Conservation (phyloP, 2,329 filamentous ascomycete species). For the Chaetomiaceae sp. region DNA sequence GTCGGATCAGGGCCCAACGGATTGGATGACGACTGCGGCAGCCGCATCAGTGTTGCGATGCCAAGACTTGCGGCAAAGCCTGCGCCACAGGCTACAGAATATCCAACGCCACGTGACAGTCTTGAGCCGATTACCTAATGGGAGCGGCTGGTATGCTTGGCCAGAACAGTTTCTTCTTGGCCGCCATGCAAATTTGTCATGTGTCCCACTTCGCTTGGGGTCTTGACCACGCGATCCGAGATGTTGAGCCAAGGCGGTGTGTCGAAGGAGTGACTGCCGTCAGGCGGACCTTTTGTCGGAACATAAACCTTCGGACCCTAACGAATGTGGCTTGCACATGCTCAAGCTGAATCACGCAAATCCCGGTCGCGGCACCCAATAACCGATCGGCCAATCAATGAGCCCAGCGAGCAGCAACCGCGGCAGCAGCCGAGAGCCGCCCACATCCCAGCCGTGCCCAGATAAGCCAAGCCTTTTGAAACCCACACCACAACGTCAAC, state of each 20-base stretch:
- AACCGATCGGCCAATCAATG: slow-evolving; percentile 3
- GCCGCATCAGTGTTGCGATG: background rate
- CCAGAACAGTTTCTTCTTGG: background rate
- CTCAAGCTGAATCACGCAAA: background rate
- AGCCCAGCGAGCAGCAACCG: background rate
- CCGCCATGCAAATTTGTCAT: background rate
- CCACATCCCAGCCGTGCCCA: slow-evolving; percentile 1
- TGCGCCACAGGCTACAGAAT: slow-evolving; percentile 1
- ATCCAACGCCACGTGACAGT: background rate
- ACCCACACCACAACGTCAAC: slow-evolving; percentile 2
- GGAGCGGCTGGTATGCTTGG: background rate
- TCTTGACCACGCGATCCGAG: background rate
- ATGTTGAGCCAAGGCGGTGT: background rate
- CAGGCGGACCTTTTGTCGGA: background rate
- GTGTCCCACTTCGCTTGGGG: background rate
- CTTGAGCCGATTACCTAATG: background rate
- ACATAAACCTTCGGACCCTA: background rate
- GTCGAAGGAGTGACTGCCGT: no score
- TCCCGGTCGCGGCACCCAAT: background rate
- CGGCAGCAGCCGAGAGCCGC: slow-evolving; percentile 8
- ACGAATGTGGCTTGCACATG: background rate
- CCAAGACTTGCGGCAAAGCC: background rate
- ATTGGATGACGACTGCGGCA: slow-evolving; percentile 10
- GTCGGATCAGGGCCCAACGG: background rate
- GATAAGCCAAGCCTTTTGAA: slow-evolving; percentile 10